Percentiles rank a stretch among this genome's conserved stretches.
These are phyloP conservation scores for Rhizophagus sp. DNA, from an alignment of 192 early-diverging fungal species.

Conservation along the genomic window DNA sequence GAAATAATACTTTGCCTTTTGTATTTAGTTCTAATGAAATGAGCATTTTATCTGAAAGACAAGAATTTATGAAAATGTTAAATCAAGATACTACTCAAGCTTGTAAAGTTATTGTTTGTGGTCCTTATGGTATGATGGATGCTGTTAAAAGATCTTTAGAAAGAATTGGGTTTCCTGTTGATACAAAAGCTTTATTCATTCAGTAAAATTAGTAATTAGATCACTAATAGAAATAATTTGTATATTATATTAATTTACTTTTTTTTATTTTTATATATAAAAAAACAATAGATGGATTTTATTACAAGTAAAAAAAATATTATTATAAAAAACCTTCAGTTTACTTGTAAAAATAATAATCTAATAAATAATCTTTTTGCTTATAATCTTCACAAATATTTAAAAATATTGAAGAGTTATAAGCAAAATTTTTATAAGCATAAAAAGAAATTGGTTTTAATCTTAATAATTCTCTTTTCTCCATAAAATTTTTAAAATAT, in stretches of 20 bases:
- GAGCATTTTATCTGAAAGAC: neutral
- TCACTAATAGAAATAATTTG: neutral
- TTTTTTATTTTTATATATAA: no score
- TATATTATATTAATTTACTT: neutral
- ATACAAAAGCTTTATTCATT: neutral
- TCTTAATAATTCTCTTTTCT: neutral
- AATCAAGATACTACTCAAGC: neutral
- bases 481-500: neutral
- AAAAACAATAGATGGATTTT: no score
- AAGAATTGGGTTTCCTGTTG: neutral
- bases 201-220: neutral
- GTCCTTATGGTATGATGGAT: constrained; percentile 19
- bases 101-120: constrained; percentile 4
- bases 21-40: neutral
- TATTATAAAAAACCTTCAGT: neutral
- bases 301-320: no score
- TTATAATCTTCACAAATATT: neutral
- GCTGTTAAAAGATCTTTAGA: neutral
- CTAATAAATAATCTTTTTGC: neutral
- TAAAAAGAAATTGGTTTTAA: neutral
- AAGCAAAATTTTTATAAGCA: neutral
- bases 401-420: neutral
- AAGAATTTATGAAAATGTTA: neutral
- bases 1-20: neutral
- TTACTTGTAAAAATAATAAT: neutral